Base-by-base conservation (phyloP, 345 rosid genomes). In the Mallotus nudiflorus region DNA sequence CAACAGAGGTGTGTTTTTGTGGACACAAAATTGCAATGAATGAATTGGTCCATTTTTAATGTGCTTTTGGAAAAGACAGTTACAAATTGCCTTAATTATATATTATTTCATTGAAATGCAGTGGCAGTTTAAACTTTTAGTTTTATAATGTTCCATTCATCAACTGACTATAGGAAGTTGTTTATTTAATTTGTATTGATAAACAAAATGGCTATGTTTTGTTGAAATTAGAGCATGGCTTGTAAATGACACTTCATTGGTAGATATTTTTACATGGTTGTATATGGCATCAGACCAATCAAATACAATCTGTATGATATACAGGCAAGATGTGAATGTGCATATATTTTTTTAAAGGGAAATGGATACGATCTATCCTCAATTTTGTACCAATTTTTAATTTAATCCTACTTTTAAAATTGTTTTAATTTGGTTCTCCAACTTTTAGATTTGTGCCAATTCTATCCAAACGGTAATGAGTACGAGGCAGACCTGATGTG, bases 71-170 rank as follows among this genome's bases (percentile, higher is more conserved):
- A 31, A 52, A 58, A 19, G 13, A 50, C 24, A 27, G 11, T 57
- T 35, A 14, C 22, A 22, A 5, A 11, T 25, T 62, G 35, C n/a
- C 52, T 46, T 72, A 18, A 33, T 46, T 55, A 57, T n/a, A n/a
- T n/a, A n/a, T 66, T 68, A 29, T 46, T 71, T 73, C 64, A 58
- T 24, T 44, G 62, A n/a, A n/a, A 24, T 29, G 29, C 18, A 29
- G 24, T 52, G 18, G 31, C 49, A 46, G 20, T 35, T 66, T 48
- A 33, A 52, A 37, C 46, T 24, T 25, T 24, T 20, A 45, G 35
- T 45, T 27, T 27, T 22, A 45, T 14, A 35, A n/a, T 52, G 48
- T 15, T 22, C 1, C n/a, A 24, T 13, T 28, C 65, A 65, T 51
- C 40, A 25, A 33, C 46, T 16, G 20, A 11, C 31, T 66, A 14